phyloP scores from a whole-genome alignment of 805 yeast genomes.

The Ogataea glucozyma region DNA sequence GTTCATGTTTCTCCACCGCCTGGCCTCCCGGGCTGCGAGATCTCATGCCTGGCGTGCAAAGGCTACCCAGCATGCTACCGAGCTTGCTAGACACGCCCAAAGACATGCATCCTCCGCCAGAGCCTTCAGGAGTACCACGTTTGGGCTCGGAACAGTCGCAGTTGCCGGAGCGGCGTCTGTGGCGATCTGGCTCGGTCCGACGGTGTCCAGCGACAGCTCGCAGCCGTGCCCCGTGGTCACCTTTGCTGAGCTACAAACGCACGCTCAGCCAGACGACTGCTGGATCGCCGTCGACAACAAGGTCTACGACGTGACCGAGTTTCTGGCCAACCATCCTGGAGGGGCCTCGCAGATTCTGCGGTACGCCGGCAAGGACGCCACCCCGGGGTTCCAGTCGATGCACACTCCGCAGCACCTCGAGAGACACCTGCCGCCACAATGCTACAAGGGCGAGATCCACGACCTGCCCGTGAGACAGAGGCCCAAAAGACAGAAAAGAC shows the following conservation, averaged over 20 bases:
- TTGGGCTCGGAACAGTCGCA: no score
- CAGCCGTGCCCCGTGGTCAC: conserved; percentile 5
- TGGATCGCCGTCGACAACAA: conserved; percentile 84
- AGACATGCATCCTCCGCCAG: no score
- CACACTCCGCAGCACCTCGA: conserved; percentile 31
- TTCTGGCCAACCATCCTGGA: conserved; percentile 46
- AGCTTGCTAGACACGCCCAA: no score
- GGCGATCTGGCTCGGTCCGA: no score
- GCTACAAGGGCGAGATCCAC: conserved; percentile 39
- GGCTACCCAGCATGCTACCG: no score
- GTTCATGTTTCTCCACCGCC: no score
- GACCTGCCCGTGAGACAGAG: no score
- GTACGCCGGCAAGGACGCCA: conserved; percentile 53
- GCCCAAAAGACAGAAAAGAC: no score
- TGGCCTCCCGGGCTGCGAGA: no score
- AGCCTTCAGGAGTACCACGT: no score
- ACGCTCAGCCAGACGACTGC: conserved; percentile 59
- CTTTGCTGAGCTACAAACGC: conserved; percentile 42
- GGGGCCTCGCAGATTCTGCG: conserved; percentile 44
- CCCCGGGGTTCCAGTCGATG: conserved; percentile 32
- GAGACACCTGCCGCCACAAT: conserved; percentile 27
- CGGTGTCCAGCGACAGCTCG: not conserved
- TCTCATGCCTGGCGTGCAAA: no score
- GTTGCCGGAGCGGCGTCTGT: no score
- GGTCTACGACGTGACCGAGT: conserved; percentile 70